Base-by-base conservation (phyloP, 768 basidiomycete genomes). In the Russula abietina region DNA sequence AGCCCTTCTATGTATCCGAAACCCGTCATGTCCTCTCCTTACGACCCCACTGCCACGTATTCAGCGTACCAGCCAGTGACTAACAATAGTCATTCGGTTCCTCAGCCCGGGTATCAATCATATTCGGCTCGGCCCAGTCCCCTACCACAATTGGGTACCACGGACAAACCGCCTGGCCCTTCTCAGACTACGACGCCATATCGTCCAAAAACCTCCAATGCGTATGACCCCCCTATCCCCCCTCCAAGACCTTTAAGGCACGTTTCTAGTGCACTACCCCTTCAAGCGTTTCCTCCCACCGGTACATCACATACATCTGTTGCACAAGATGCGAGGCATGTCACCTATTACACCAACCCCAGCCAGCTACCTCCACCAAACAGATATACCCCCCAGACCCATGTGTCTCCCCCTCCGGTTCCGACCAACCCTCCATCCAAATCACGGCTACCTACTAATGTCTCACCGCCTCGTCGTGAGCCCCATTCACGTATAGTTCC, bases 151-250 rank as follows among this genome's bases (percentile, higher is more conserved):
- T 17, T 57, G 8, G 28, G 41, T 33, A 10, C 36, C 67, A 50
- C 61, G 39, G 55, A 52, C 14, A 48, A 49, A 19, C 30, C 19
- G 10, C 46, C 39, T 36, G 36, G 61, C 48, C 57, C 50, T 49
- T 55, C 66, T 55, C 63, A 36, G 19, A 41, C 48, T 28, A 11
- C 54, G 36, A 54, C 63, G 1, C 51, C 65, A 38, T 73, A 68
- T 53, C 66, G 73, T 30, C 69, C 73, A 9, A 70, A 66, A 32
- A 66, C 65, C 2, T 61, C 63, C 36, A 71, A 73, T 67, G 73
- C 73, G 4, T 74, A 74, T 62, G 73, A 74, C 50, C 73, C 73
- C n/a, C 73, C 73, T 14, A 65, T 73, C 14, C 71, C 71, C 8
- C 57, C 70, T 32, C 65, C 64, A 45, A 67, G 65, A 41, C 32